Base-by-base conservation (phyloP, 768 basidiomycete species). In the Rhizopogon roseolus region DNA sequence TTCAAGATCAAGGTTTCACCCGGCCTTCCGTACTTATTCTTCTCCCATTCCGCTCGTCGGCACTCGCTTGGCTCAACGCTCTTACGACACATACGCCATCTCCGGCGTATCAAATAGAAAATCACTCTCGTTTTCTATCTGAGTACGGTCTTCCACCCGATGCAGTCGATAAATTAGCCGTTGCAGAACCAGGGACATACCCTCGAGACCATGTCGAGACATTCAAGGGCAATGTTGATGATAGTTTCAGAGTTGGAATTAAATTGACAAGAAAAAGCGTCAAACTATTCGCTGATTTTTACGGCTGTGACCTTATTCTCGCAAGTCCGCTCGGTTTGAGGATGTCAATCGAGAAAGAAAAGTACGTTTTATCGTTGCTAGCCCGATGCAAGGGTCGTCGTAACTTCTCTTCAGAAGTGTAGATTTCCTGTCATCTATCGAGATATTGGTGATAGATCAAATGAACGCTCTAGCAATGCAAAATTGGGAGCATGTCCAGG, bases 401-500 rank as follows among this genome's bases (percentile, higher is more conserved):
- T 36, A 42, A 22, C 32, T 16, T 56, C 22, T n/a, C 42, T 43
- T 25, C 52, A 93, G 92, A 65, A 90, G 79, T 60, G 85, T 83
- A 10, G 97, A 99, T 70, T 93, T 96, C 66, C 75, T 99, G 49
- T 91, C 91, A 11, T 96, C 93, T 3, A 89, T 99, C 52, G 97
- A 99, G 65, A 71, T 98, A 5, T 71, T 93, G 19, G 86, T 72
- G n/a, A n/a, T n/a, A n/a, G n/a, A n/a, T n/a, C n/a, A n/a, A n/a
- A n/a, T n/a, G n/a, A n/a, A n/a, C n/a, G n/a, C n/a, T n/a, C n/a
- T n/a, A n/a, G n/a, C n/a, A 4, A 98, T 98, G 97, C 97, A 98
- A 73, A 99, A 99, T 62, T 99, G 97, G 97, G 94, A 98, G 38
- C 97, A 98, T 64, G 80, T 95, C 17, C 91, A 97, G 78, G 95